Base-by-base conservation (phyloP, 192 early-diverging fungal genomes). In the Backusella sp. region DNA sequence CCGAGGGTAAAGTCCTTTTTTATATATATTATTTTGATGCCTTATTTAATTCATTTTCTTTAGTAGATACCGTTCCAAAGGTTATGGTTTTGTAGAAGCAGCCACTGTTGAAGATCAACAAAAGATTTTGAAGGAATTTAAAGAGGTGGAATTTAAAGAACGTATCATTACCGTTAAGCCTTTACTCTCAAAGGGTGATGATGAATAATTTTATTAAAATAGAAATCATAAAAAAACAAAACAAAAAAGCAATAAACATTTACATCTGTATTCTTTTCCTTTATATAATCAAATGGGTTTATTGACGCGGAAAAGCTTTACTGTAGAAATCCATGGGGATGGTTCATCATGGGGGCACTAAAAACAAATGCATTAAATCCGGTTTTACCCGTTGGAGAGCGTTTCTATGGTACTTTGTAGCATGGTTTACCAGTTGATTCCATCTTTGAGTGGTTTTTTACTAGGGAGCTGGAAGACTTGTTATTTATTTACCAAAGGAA, bases 11-110 rank as follows among this genome's bases (percentile, higher is more conserved):
- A 36, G 66, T 68, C 34, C 0, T 21, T 53, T 21, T 6, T 23
- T 21, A 34, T 12, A 32, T 2, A 11, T 12, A 26, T 4, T 28
- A 6, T 32, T 32, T 30, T 44, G 14, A 44, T 44, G 15, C 1
- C n/a, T 35, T n/a, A 36, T 68, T 36, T 68, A 68, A 19, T 35
- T 67, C 6, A 35, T 67, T 44, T 44, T 49, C 15, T 70, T 32
- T 46, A 70, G 70, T 73, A 92, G 92, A 34, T 23, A 8, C 4
- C 90, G 93, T 68, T 90, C 90, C 84, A 96, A 96, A 86, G 97
- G 97, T 74, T 99, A 93, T 85, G 98, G 96, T 37, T 99, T 99
- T 83, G 93, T 98, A 37, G 94, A 95, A 77, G 87, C 96, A 71
- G 87, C 82, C 32, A 84, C 87, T 76, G 88, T 94, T 62, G 91